phyloP scores from a whole-genome alignment of 768 basidiomycete species.

The Bullera alba region DNA sequence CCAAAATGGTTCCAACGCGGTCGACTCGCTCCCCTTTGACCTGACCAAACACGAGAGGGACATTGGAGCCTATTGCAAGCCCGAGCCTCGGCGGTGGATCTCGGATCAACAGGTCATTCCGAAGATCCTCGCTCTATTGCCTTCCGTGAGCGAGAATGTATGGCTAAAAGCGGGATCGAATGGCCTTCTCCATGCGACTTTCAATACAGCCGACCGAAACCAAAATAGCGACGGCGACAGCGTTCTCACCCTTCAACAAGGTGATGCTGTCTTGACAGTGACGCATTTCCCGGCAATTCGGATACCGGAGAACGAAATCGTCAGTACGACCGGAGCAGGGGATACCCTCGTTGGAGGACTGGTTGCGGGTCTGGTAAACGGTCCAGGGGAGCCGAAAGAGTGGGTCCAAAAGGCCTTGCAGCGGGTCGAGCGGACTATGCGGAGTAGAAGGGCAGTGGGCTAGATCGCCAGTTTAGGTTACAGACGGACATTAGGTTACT shows the following conservation, averaged over 20 bases:
- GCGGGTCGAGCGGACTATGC: conserved; percentile 22
- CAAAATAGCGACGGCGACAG: neutral
- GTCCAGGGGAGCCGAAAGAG: conserved; percentile 5
- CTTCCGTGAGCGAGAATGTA: conserved; percentile 67
- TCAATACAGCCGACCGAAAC: neutral
- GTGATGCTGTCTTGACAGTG: conserved; percentile 51
- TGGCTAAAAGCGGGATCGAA: conserved; percentile 75
- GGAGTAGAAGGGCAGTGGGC: conserved; percentile 27
- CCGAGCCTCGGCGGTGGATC: too few relatives aligned
- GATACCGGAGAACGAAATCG: conserved; percentile 47
- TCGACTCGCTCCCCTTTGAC: conserved; percentile 60
- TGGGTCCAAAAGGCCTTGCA: conserved; percentile 28
- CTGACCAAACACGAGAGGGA: conserved; percentile 47
- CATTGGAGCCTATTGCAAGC: too few relatives aligned
- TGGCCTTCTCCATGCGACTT: conserved; percentile 29
- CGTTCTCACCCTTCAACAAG: neutral
- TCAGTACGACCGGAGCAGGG: conserved; percentile 86
- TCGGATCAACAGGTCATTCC: conserved; percentile 65
- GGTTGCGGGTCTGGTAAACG: conserved; percentile 55
- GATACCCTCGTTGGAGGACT: conserved; percentile 82
- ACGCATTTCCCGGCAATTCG: conserved; percentile 64
- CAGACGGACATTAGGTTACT: too few relatives aligned
- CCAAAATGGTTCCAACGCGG: conserved; percentile 61
- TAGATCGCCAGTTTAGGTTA: too few relatives aligned
- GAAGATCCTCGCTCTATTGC: conserved; percentile 73